Evolutionary conservation across 768 basidiomycete species (phyloP), one percentile per base, ranked within the genome.

Genomic region (Suillus placidus): DNA sequence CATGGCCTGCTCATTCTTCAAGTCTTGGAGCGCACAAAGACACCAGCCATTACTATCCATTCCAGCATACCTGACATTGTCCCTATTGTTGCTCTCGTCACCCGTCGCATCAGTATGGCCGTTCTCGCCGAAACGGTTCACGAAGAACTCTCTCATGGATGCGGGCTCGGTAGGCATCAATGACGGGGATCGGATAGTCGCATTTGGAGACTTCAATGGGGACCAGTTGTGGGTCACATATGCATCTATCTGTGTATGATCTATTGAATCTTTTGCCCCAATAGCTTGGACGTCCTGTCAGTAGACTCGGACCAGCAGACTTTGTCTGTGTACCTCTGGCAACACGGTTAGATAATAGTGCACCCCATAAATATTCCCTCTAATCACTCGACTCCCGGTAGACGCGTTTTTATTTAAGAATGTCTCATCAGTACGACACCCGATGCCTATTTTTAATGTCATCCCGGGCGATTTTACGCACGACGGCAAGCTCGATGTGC

Each of bases 131-230:
- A 94, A 95, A 74, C 83, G 93, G 47, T 97, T 94, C 79, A 87
- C 84, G 12, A 87, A 88, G 62, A 96, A 95, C 71, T 84, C 90
- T 0, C 83, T 98, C 61, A 80, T 97, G 60, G 82, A 87, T 66
- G 90, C 94, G 3, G 96, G 95, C 9, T 79, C 88, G 1, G 81
- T 96, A 76, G 96, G 95, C 2, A 78, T 98, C 38, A 84, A 84
- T 56, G 83, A 82, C n/a, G 84, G 87, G 62, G 88, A 87, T 34
- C 84, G 92, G 61, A 84, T 97, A 23, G 83, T 94, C 66, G 96
- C 95, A 9, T 93, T 94, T 71, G 97, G 95, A 38, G 97, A 99
- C 80, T 97, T 96, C 77, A 88, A 98, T 75, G 95, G 93, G 6
- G 95, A 99, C 77, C 95, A 98, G 75, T 92, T 93, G 95, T 97